Conservation (phyloP, 2,329 filamentous ascomycete species). For the Pezicula neosporulosa region DNA sequence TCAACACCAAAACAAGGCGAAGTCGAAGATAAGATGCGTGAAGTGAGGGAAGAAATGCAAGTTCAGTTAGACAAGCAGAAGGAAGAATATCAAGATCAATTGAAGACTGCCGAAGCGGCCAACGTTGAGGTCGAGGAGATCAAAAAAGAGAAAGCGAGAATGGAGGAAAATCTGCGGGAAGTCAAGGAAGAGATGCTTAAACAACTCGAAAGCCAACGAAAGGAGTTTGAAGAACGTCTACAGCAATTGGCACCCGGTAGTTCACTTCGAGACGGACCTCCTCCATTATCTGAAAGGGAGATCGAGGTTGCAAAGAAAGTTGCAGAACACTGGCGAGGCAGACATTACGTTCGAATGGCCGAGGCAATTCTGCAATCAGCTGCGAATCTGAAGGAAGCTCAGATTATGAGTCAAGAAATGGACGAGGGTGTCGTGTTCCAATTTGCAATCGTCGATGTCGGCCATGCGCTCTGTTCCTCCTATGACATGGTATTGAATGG, state of each 20-base stretch:
- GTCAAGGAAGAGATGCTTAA: conserved; percentile 88
- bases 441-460: conserved; percentile 85
- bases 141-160: conserved; percentile 74
- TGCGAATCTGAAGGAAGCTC: conserved; percentile 85
- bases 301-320: conserved; percentile 64
- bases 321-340: conserved; percentile 73
- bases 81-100: conserved; percentile 74
- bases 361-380: conserved; percentile 88
- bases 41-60: conserved; percentile 80
- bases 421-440: conserved; percentile 92
- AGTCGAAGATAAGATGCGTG: conserved; percentile 69
- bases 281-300: conserved; percentile 63
- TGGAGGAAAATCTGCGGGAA: conserved; percentile 76
- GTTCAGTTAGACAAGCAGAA: conserved; percentile 78
- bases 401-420: conserved; percentile 96
- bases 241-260: conserved; percentile 69
- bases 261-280: conserved; percentile 41
- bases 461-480: conserved; percentile 85
- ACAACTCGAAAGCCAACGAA: conserved; percentile 78
- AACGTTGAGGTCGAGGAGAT: conserved; percentile 81
- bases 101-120: conserved; percentile 71
- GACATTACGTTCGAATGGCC: conserved; percentile 90
- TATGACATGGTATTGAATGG: conserved; percentile 97
- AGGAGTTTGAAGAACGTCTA: conserved; percentile 80
- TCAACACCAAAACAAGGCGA: conserved; percentile 82